phyloP scores from a whole-genome alignment of 192 early-diverging fungal genomes.

The Coemansia sp. region DNA sequence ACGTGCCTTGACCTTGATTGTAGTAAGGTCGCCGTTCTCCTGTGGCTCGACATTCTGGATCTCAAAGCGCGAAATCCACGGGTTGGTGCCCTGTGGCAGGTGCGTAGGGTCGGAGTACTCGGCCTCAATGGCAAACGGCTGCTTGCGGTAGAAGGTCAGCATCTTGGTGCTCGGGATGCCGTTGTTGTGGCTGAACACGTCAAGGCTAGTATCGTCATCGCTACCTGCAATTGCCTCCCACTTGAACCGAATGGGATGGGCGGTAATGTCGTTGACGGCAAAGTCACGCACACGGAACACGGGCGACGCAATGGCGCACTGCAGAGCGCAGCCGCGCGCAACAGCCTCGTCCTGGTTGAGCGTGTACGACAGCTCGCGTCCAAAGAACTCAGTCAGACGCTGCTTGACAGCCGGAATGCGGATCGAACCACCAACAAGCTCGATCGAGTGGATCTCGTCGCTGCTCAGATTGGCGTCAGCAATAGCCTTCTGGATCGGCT shows the following conservation, averaged over 20 bases:
- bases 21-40: slow-evolving; percentile 63
- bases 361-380: slow-evolving; percentile 83
- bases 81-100: slow-evolving; percentile 73
- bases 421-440: slow-evolving; percentile 91
- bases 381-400: slow-evolving; percentile 83
- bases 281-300: slow-evolving; percentile 99
- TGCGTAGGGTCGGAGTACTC: slow-evolving; percentile 66
- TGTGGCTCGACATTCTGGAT: slow-evolving; percentile 76
- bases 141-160: slow-evolving; percentile 85
- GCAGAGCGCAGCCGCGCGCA: slow-evolving; percentile 91
- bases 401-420: slow-evolving; percentile 95
- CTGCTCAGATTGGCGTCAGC: slow-evolving; percentile 67
- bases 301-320: slow-evolving; percentile 96
- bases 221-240: slow-evolving; percentile 66
- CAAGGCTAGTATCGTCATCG: slow-evolving; percentile 73
- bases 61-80: slow-evolving; percentile 81
- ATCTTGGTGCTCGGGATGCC: slow-evolving; percentile 86
- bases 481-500: slow-evolving; percentile 74
- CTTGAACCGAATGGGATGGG: slow-evolving; percentile 84
- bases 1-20: slow-evolving; percentile 88
- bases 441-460: slow-evolving; percentile 90
- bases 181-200: slow-evolving; percentile 87
- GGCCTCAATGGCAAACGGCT: slow-evolving; percentile 81
- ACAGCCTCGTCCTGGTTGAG: slow-evolving; percentile 98
- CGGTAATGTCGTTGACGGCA: slow-evolving; percentile 82